phyloP scores from a whole-genome alignment of 495 filamentous ascomycete species.

The Tuber calosporum region DNA sequence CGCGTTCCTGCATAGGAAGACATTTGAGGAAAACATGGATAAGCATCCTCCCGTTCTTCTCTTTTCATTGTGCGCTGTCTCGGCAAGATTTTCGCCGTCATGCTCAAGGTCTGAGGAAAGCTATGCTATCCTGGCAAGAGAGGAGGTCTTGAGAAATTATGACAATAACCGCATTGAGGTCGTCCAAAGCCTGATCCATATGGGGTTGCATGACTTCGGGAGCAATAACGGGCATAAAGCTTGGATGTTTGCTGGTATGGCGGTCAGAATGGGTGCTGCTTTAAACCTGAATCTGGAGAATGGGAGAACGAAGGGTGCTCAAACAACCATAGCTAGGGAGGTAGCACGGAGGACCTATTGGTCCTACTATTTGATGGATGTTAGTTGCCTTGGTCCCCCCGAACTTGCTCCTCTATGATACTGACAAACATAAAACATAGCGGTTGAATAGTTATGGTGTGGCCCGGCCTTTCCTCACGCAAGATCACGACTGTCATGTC shows the following conservation, averaged over 20 bases:
- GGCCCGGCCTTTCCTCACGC: constrained; percentile 40
- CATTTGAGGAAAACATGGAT: constrained; percentile 32
- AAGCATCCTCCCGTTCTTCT: constrained; percentile 35
- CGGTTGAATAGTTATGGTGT: constrained; percentile 42
- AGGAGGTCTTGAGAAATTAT: constrained; percentile 37
- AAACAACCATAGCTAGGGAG: constrained; percentile 31
- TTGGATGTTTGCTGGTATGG: constrained; percentile 43
- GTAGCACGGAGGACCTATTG: constrained; percentile 40
- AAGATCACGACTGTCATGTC: constrained; percentile 41
- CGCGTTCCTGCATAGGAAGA: constrained; percentile 38
- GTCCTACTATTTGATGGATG: constrained; percentile 43
- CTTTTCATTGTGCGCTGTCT: constrained; percentile 40
- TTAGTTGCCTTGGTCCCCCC: constrained; percentile 21
- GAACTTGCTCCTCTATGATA: background rate
- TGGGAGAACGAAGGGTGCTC: constrained; percentile 30
- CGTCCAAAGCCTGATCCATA: constrained; percentile 41
- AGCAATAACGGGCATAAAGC: constrained; percentile 40
- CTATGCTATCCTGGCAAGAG: constrained; percentile 27
- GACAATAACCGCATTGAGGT: constrained; percentile 38
- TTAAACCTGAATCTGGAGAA: constrained; percentile 41
- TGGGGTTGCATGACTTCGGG: constrained; percentile 42
- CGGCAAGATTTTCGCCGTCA: constrained; percentile 33
- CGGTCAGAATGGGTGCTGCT: constrained; percentile 41
- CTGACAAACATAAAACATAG: constrained; percentile 22
- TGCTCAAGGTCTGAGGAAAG: constrained; percentile 20